A percentile compares a stretch with the other conserved stretches of the same genome.
Evolutionary conservation across 179 eudicot species (phyloP).

Genomic region (Beta macrorhiza): DNA sequence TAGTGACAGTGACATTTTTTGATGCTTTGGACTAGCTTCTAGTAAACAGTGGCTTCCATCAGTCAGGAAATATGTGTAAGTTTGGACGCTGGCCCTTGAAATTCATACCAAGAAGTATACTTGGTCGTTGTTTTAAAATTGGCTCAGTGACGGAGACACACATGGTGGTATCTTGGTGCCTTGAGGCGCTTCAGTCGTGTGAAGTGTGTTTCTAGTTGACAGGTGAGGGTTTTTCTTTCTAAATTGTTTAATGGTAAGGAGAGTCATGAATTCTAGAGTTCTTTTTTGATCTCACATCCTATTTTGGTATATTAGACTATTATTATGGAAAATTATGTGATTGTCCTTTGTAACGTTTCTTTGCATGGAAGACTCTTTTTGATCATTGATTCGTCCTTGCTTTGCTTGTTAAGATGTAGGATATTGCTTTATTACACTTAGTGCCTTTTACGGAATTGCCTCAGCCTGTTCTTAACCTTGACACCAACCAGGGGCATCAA

Average conservation of each 20-base stretch:
- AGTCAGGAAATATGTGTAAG: no score
- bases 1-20: no score
- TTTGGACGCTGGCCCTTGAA: no score
- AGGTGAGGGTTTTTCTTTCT: not conserved
- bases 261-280: not conserved
- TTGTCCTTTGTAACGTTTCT: not conserved
- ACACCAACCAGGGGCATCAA: not conserved
- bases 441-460: no score
- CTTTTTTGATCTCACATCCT: not conserved
- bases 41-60: no score
- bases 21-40: no score
- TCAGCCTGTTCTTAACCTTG: no score
- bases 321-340: not conserved
- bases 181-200: not conserved
- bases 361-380: not conserved
- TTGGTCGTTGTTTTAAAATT: no score
- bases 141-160: not conserved
- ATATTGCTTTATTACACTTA: no score
- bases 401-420: no score
- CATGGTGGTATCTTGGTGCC: not conserved
- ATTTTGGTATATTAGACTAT: not conserved
- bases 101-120: no score
- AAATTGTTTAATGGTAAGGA: not conserved
- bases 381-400: no score
- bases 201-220: not conserved